These are phyloP conservation scores for Kwoniella shandongensis DNA, from an alignment of 768 basidiomycete species.

Conservation along the genomic window DNA sequence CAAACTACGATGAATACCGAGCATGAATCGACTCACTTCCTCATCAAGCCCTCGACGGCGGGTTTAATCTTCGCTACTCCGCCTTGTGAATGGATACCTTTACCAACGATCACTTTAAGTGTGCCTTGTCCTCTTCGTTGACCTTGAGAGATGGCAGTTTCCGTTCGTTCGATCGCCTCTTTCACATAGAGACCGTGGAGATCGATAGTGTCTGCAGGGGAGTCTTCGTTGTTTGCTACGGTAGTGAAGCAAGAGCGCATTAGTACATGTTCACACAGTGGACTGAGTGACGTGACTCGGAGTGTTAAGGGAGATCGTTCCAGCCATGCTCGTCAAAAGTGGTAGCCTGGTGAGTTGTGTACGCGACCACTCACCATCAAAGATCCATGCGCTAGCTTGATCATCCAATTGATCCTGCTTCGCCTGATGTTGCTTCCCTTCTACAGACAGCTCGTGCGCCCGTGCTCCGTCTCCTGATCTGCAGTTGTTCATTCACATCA, in stretches of 20 bases:
- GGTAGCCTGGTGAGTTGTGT: too few species aligned
- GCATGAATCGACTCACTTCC: constrained; percentile 65
- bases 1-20: too few species aligned
- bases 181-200: constrained; percentile 91
- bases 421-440: constrained; percentile 75
- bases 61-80: constrained; percentile 85
- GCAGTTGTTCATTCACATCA: neutral
- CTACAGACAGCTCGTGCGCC: constrained; percentile 76
- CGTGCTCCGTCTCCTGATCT: constrained; percentile 66
- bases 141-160: constrained; percentile 68
- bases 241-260: too few species aligned
- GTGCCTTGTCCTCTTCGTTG: constrained; percentile 64
- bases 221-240: constrained; percentile 63
- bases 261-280: too few species aligned
- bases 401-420: constrained; percentile 77
- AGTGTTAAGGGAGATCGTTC: too few species aligned
- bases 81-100: constrained; percentile 77
- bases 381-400: constrained; percentile 86
- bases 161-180: constrained; percentile 76
- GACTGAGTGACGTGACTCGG: too few species aligned
- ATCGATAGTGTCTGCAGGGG: constrained; percentile 73
- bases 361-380: constrained; percentile 66
- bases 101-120: constrained; percentile 82
- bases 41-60: constrained; percentile 82
- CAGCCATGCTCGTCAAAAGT: too few species aligned